Evolutionary conservation across 73 alveolate genomes (phyloP).

Genomic region (Uronychia binucleata): DNA sequence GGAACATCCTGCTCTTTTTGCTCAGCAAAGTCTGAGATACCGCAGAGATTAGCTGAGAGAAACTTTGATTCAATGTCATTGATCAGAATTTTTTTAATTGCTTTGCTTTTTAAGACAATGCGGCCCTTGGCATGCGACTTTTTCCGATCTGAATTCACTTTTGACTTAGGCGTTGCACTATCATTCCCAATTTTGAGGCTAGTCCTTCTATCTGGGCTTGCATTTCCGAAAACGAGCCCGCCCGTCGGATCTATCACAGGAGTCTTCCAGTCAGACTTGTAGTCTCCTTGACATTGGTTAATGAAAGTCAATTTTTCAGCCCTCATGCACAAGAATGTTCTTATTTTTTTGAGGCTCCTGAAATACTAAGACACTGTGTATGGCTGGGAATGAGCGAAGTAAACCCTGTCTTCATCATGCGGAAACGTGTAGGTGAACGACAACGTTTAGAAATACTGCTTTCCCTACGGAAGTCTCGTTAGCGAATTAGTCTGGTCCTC

Average conservation of each 20-base stretch:
- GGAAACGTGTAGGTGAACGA: background rate
- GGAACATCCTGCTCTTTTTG: background rate
- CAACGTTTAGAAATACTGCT: background rate
- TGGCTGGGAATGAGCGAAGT: conserved; percentile 7
- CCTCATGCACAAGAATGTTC: background rate
- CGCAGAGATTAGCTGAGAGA: background rate
- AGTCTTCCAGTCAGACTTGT: background rate
- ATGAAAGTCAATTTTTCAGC: background rate
- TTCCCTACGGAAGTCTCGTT: background rate
- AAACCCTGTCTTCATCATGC: conserved; percentile 9
- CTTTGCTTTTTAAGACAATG: background rate
- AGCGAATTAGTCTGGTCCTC: background rate
- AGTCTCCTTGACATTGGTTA: background rate
- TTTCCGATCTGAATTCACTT: background rate
- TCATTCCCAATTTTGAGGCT: background rate
- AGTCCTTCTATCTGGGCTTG: background rate
- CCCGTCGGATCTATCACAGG: background rate
- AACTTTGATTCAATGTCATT: background rate
- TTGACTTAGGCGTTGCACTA: background rate
- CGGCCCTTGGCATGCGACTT: background rate
- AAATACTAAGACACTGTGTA: background rate
- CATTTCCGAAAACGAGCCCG: background rate
- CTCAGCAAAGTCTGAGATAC: background rate
- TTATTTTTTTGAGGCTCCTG: conserved; percentile 1
- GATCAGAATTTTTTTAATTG: background rate